Conservation (phyloP, 176 grass and related monocot species). For the Raddia distichophylla region DNA sequence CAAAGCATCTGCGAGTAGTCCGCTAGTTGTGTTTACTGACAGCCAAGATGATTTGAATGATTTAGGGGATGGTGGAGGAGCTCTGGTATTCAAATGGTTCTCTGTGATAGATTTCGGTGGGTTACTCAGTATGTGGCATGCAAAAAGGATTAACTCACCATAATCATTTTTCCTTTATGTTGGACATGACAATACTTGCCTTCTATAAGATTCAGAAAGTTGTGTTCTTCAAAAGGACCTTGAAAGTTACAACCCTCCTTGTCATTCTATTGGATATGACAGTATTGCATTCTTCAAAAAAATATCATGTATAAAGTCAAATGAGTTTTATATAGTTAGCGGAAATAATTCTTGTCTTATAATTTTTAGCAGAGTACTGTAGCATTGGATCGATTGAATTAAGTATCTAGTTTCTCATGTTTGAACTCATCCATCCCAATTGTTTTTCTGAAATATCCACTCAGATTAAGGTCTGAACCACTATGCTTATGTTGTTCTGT, state of each 20-base stretch:
- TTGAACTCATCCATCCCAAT: neutral
- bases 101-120: conserved; percentile 70
- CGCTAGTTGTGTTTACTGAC: conserved; percentile 57
- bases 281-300: conserved; percentile 1
- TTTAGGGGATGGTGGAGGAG: conserved; percentile 78
- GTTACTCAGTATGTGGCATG: conserved; percentile 5
- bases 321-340: conserved; percentile 8
- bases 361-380: conserved; percentile 3
- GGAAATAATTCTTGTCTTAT: conserved; percentile 8
- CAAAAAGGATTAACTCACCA: conserved; percentile 12
- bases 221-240: neutral
- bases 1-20: conserved; percentile 49
- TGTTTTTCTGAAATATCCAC: neutral
- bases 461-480: neutral
- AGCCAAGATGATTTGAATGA: conserved; percentile 65
- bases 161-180: conserved; percentile 11
- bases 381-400: conserved; percentile 18
- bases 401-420: conserved; percentile 28
- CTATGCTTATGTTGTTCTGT: neutral
- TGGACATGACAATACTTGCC: neutral
- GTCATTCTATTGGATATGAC: neutral
- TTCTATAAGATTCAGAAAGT: conserved; percentile 1
- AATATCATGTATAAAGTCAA: neutral
- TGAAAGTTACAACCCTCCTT: neutral
- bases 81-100: conserved; percentile 63